These are phyloP conservation scores for Fomitopsis pulvina DNA, from an alignment of 768 basidiomycete species.

Conservation along the genomic window DNA sequence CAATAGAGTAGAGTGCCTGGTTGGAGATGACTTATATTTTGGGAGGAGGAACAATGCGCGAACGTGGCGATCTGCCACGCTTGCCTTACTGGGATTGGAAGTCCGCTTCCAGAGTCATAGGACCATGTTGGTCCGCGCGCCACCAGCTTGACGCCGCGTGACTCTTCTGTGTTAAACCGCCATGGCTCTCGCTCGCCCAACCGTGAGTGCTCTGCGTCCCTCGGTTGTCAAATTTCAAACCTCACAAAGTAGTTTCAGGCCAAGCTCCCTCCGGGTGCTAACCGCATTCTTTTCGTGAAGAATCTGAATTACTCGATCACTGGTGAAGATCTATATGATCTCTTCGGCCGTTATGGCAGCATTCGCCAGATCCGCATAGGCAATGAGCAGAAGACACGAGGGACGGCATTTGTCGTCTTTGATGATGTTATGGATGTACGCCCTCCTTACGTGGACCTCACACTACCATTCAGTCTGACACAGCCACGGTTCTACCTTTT, in stretches of 20 bases:
- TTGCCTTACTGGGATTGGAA: slow-evolving; percentile 3
- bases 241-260: slow-evolving; percentile 34
- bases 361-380: slow-evolving; percentile 95
- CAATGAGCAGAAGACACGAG: slow-evolving; percentile 86
- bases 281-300: slow-evolving; percentile 89
- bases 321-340: slow-evolving; percentile 91
- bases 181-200: slow-evolving; percentile 68
- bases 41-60: no score
- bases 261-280: slow-evolving; percentile 88
- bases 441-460: slow-evolving; percentile 3
- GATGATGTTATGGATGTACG: slow-evolving; percentile 94
- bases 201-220: slow-evolving; percentile 35
- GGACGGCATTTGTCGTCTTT: slow-evolving; percentile 95
- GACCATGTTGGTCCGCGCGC: slow-evolving; percentile 1
- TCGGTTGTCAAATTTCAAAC: background rate
- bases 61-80: background rate
- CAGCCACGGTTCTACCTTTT: slow-evolving; percentile 1
- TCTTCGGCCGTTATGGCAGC: slow-evolving; percentile 96
- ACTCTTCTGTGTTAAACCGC: slow-evolving; percentile 3
- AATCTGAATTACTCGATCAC: slow-evolving; percentile 90
- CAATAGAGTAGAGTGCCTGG: no score
- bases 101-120: background rate
- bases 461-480: background rate
- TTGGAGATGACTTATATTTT: no score
- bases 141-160: background rate